Base-by-base conservation (phyloP, 768 basidiomycete species). In the Clathrus columnatus region DNA sequence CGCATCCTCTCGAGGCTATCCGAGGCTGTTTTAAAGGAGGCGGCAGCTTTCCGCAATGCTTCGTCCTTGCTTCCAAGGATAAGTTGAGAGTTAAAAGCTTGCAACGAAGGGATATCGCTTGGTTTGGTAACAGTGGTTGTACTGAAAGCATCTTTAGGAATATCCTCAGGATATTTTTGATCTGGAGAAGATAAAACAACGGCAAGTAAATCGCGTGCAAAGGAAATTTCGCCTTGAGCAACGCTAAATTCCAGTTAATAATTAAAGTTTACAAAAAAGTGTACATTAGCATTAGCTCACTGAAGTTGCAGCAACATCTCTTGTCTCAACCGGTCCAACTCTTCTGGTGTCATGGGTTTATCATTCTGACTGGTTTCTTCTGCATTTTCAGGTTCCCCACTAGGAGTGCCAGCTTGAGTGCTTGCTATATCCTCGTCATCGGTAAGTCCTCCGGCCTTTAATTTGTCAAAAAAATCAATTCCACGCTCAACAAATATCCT, bases 31-130 rank as follows among this genome's bases (percentile, higher is more conserved):
- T 82, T 87, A 60, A 91, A 85, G 1, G 90, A 70, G 53, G 75
- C 72, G 0, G 86, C 78, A 21, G 90, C 88, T 58, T 85, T 83
- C 60, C 90, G 71, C 29, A 92, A 68, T 0, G 87, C 81, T 64
- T 84, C 82, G 57, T 92, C 90, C 68, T 92, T 92, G 28, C 84
- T 82, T 0, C 90, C 88, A 46, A 88, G 76, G 5, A 78, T 74
- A 5, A 89, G 68, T 57, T 87, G 87, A 0, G 83, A 71, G 66
- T 88, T 81, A 66, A 88, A 87, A 1, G 83, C 79, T 52, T 82
- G 78, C 1, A 89, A 78, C 0, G 87, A 87, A 6, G 67, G 59
- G 17, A 86, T 82, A 5, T 80, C 72, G n/a, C 71, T 61, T 28
- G 82, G 84, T 62, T 87, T 87, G 7, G 80, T 75, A 18, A 87